phyloP scores from a whole-genome alignment of 352 stramenopile genomes.

The Phytophthora crassamura region DNA sequence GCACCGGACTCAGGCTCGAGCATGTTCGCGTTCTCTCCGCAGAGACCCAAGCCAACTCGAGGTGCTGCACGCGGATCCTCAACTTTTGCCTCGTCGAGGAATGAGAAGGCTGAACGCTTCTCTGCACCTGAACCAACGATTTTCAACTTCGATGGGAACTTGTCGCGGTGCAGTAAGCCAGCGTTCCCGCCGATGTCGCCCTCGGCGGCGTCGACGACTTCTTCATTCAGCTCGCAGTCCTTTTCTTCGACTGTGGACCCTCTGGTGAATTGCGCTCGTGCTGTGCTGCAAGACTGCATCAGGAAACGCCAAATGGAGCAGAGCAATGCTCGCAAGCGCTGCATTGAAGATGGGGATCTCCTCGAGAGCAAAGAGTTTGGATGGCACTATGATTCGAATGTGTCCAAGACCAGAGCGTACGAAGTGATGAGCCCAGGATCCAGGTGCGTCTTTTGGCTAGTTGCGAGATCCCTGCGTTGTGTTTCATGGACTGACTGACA shows the following conservation, averaged over 20 bases:
- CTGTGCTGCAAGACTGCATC: slow-evolving; percentile 78
- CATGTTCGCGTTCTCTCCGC: slow-evolving; percentile 29
- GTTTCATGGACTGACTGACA: slow-evolving; percentile 1
- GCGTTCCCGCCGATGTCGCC: slow-evolving; percentile 22
- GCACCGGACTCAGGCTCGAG: slow-evolving; percentile 16
- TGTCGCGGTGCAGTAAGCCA: slow-evolving; percentile 26
- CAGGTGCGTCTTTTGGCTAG: slow-evolving; percentile 41
- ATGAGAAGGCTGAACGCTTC: slow-evolving; percentile 11
- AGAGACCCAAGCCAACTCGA: slow-evolving; percentile 21
- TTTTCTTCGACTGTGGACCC: slow-evolving; percentile 57
- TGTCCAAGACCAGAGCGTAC: slow-evolving; percentile 53
- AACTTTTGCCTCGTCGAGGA: slow-evolving; percentile 15
- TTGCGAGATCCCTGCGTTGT: neutral
- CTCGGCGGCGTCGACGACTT: slow-evolving; percentile 53
- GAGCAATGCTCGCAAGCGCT: slow-evolving; percentile 70
- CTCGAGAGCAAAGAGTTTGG: slow-evolving; percentile 41
- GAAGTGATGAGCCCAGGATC: slow-evolving; percentile 54
- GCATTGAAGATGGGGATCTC: slow-evolving; percentile 56
- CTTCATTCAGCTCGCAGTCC: slow-evolving; percentile 47
- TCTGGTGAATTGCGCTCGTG: slow-evolving; percentile 64
- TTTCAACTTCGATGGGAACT: slow-evolving; percentile 27
- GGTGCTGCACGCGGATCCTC: slow-evolving; percentile 5
- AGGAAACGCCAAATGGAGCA: slow-evolving; percentile 63
- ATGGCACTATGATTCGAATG: slow-evolving; percentile 39
- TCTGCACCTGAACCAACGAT: slow-evolving; percentile 7